Conservation (phyloP, 768 basidiomycete species). For the Neoboletus brunneissimus region DNA sequence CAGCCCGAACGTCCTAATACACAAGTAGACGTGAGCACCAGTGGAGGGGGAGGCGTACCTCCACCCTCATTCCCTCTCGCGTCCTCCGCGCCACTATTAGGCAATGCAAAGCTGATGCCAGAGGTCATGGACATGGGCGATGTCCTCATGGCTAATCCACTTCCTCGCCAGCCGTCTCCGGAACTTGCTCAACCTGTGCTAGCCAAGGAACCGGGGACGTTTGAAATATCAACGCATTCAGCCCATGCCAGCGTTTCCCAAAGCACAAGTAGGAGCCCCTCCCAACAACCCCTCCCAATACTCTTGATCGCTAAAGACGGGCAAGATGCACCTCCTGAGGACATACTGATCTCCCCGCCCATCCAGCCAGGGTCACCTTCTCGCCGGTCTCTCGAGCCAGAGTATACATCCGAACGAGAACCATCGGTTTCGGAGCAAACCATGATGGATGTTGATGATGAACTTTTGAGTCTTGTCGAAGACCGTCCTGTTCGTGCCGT, state of each 20-base stretch:
- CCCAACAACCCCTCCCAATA: slow-evolving; percentile 12
- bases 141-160: not conserved
- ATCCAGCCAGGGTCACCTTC: slow-evolving; percentile 4
- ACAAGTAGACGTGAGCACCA: not conserved
- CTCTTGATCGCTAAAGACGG: slow-evolving; percentile 5
- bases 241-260: slow-evolving; percentile 1
- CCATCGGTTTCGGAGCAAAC: slow-evolving; percentile 17
- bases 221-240: not conserved
- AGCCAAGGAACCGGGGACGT: not conserved
- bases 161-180: not conserved
- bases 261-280: slow-evolving; percentile 9
- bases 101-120: not conserved
- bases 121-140: not conserved
- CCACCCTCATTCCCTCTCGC: not conserved
- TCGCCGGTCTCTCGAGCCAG: slow-evolving; percentile 10
- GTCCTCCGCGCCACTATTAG: not conserved
- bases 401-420: slow-evolving; percentile 1
- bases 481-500: slow-evolving; percentile 33
- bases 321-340: not conserved
- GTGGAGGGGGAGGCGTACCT: too few species aligned
- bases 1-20: not conserved
- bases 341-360: not conserved
- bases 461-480: slow-evolving; percentile 68
- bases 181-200: not conserved
- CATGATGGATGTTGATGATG: slow-evolving; percentile 53